Evolutionary conservation across 441 rosid species (phyloP), one percentile per base, ranked within the genome.

Genomic region (Erodium chrysanthum): DNA sequence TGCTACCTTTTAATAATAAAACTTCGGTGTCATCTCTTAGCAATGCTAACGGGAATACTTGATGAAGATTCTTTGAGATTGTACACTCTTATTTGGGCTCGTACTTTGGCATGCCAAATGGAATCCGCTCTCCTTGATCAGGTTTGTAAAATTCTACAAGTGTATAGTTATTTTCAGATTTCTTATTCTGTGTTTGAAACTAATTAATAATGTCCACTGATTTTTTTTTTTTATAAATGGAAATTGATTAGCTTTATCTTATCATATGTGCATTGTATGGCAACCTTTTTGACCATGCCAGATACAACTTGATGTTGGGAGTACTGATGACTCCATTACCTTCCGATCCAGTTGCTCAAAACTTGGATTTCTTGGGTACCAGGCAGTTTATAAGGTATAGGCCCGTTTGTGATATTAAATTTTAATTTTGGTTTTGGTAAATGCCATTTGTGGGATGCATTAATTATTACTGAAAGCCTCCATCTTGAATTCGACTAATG

Each of bases 91-190:
- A 88, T 94, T 73, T 94, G 99, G 99, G 80, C 94, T 71, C 83
- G 99, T 64, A 82, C 96, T 11, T 18, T 91, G 79, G 96, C 97
- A 63, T 94, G 96, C 74, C 99, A 91, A 78, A 91, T 94, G 99
- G 92, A 89, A 82, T 85, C 96, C 56, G 84, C 83, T 67, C 78
- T 70, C 21, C 61, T 83, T 75, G 89, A 79, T 69, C 97, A 87
- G 96, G 99, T 94, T 71, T 64, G 80, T 52, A 15, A 27, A 63
- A 64, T 72, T 37, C 22, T 52, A 17, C 17, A 52, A 20, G 21
- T 29, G 3, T 29, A 4, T 29, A 29, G 33, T 22, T 52, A 17
- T 15, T 52, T 52, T 52, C 22, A 0, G 21, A 17, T 17, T 17
- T 52, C 59, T 52, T 52, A 52, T 52, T 50, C 21, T 52, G 7